Conservation (phyloP, 2,329 filamentous ascomycete genomes). For the Pezicula neosporulosa region DNA sequence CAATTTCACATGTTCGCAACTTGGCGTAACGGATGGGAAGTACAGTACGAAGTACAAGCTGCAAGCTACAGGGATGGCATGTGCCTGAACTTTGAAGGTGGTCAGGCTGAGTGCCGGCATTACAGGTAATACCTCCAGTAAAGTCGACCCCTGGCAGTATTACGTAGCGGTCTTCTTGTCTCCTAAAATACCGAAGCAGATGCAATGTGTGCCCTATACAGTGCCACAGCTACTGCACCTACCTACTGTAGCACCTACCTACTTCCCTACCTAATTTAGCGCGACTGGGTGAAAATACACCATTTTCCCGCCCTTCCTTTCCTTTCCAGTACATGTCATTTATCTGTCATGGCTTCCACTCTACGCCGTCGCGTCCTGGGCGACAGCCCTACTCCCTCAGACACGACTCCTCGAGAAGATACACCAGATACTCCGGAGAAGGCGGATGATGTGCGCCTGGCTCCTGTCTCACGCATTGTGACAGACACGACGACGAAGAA, state of each 20-base stretch:
- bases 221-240: too few species aligned
- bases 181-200: too few species aligned
- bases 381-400: conserved; percentile 1
- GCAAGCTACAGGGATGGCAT: too few species aligned
- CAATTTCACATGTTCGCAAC: too few species aligned
- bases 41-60: too few species aligned
- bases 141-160: background rate
- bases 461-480: conserved; percentile 44
- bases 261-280: too few species aligned
- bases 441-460: conserved; percentile 43
- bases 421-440: conserved; percentile 18
- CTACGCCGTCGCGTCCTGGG: conserved; percentile 22
- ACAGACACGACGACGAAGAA: conserved; percentile 20
- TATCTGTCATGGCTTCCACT: conserved; percentile 10
- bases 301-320: background rate
- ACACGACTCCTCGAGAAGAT: conserved; percentile 6
- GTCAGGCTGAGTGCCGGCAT: background rate
- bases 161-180: background rate
- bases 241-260: too few species aligned
- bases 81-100: too few species aligned
- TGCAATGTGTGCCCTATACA: too few species aligned
- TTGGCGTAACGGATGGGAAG: too few species aligned
- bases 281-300: too few species aligned
- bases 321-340: background rate
- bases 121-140: background rate